Conservation (phyloP, 106 monocot species). For the Dactylorhiza incarnata region DNA sequence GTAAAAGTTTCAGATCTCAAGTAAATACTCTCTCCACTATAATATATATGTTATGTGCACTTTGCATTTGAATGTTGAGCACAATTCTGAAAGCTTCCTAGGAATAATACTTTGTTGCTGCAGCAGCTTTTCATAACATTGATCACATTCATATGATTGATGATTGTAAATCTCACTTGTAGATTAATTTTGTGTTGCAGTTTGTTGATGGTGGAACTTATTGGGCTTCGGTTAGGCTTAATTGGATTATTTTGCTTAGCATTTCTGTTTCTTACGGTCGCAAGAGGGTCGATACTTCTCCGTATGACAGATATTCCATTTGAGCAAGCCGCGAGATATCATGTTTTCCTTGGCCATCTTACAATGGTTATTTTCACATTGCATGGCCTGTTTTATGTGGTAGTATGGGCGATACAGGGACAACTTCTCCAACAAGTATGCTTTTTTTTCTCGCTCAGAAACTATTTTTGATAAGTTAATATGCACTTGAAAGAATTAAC, state of each 20-base stretch:
- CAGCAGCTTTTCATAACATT: background rate
- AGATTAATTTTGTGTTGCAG: constrained; percentile 28
- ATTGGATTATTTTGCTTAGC: constrained; percentile 67
- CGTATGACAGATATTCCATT: constrained; percentile 88
- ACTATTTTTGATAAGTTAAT: too few species aligned
- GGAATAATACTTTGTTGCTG: background rate
- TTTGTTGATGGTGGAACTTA: constrained; percentile 30
- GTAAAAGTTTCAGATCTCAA: background rate
- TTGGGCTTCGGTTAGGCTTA: constrained; percentile 45
- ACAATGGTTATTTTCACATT: constrained; percentile 79
- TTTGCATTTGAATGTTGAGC: background rate
- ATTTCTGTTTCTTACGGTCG: constrained; percentile 72
- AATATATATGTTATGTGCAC: background rate
- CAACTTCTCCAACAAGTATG: constrained; percentile 38
- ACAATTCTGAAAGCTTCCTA: too few species aligned
- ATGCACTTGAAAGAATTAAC: too few species aligned
- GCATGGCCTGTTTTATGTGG: constrained; percentile 54
- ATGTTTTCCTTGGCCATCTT: constrained; percentile 97
- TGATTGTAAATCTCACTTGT: background rate
- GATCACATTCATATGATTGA: background rate
- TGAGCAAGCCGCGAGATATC: constrained; percentile 95
- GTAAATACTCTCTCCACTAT: background rate
- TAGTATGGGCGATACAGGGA: constrained; percentile 54
- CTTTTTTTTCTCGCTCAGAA: background rate
- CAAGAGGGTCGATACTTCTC: constrained; percentile 91